Evolutionary conservation across 352 stramenopile species (phyloP).

Genomic region (Phytophthora kernoviae): DNA sequence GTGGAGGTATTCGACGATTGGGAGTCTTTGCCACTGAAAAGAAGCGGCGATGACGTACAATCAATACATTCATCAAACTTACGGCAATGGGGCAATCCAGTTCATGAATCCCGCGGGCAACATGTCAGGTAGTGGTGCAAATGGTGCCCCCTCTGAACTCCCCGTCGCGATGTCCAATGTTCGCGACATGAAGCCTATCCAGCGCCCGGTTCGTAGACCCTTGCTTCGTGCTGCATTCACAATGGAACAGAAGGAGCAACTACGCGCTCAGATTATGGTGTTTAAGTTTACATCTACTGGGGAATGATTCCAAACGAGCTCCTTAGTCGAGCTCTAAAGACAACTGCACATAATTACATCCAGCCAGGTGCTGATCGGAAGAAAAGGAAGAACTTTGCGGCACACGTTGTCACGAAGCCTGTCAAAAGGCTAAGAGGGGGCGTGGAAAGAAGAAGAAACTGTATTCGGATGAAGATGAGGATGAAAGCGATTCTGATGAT

Average conservation of each 20-base stretch:
- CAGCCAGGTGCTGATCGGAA: constrained; percentile 65
- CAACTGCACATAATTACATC: constrained; percentile 60
- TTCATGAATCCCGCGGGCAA: constrained; percentile 87
- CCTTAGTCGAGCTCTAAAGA: constrained; percentile 70
- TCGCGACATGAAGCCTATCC: constrained; percentile 61
- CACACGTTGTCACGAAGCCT: constrained; percentile 58
- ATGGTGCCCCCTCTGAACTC: constrained; percentile 30
- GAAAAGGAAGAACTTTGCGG: constrained; percentile 79
- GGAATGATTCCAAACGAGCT: constrained; percentile 81
- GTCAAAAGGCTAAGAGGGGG: constrained; percentile 69
- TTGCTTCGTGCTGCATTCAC: constrained; percentile 69
- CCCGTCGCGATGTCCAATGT: constrained; percentile 57
- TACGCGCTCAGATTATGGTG: constrained; percentile 91
- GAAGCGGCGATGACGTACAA: constrained; percentile 88
- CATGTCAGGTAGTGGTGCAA: constrained; percentile 9
- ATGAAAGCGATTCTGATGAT: constrained; percentile 72
- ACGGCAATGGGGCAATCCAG: constrained; percentile 75
- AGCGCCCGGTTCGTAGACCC: constrained; percentile 44
- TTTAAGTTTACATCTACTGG: constrained; percentile 90
- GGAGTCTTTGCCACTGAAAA: constrained; percentile 72
- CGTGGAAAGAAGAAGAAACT: constrained; percentile 68
- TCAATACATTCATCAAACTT: constrained; percentile 85
- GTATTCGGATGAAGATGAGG: constrained; percentile 80
- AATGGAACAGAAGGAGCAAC: constrained; percentile 86
- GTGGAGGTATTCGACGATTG: constrained; percentile 76